Conservation (phyloP, 768 basidiomycete genomes). For the Mycena venus region DNA sequence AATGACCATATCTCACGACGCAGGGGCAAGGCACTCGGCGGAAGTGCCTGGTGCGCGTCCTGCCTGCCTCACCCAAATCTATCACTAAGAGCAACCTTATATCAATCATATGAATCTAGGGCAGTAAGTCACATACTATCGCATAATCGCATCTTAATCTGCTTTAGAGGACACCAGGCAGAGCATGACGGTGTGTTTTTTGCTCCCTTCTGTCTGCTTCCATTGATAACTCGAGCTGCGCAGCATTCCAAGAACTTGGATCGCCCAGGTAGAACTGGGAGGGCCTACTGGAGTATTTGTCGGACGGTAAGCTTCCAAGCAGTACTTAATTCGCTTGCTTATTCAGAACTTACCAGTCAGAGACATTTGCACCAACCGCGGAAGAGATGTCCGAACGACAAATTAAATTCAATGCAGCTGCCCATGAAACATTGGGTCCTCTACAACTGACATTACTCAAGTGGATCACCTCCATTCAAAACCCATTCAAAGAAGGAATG, state of each 20-base stretch:
- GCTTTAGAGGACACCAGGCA: conserved; percentile 14
- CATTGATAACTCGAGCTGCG: background rate
- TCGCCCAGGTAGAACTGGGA: conserved; percentile 37
- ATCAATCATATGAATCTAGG: conserved; percentile 33
- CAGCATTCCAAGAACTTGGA: conserved; percentile 33
- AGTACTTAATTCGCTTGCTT: background rate
- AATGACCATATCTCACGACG: background rate
- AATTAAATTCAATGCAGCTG: conserved; percentile 8
- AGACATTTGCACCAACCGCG: conserved; percentile 5
- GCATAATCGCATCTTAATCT: background rate
- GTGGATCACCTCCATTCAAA: conserved; percentile 22
- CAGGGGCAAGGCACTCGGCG: conserved; percentile 37
- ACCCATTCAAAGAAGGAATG: conserved; percentile 5
- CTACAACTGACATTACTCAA: conserved; percentile 25
- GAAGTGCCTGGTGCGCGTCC: conserved; percentile 23
- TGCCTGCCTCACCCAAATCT: background rate
- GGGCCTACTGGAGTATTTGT: conserved; percentile 32
- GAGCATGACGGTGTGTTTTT: conserved; percentile 33
- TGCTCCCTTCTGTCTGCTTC: background rate
- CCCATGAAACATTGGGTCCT: conserved; percentile 27
- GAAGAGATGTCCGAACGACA: conserved; percentile 2
- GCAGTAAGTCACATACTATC: conserved; percentile 8
- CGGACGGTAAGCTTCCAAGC: conserved; percentile 12
- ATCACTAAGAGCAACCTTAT: background rate
- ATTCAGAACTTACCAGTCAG: conserved; percentile 7